Base-by-base conservation (phyloP, 2,329 filamentous ascomycete species). In the Xylariaceae sp. region DNA sequence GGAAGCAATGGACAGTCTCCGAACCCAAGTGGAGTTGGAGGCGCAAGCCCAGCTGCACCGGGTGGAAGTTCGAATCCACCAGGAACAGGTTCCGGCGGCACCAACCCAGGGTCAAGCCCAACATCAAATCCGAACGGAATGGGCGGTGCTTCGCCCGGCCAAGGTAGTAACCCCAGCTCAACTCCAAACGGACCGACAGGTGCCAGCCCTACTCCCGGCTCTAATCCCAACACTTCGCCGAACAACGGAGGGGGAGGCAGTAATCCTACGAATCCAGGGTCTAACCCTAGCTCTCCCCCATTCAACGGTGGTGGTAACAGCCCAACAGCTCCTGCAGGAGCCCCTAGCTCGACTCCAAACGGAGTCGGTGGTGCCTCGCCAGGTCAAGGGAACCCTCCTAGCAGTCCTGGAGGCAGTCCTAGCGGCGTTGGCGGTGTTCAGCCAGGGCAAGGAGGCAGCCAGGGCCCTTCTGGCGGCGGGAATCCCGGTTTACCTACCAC, bases 321-420 rank as follows among this genome's bases (percentile, higher is more conserved):
- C 16, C 41, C 32, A 5, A 20, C 46, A 16, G 29, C 29, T 3
- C 44, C 49, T 29, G 56, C 44, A 29, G 40, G 14, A 23, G 48
- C 40, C 43, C 12, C 43, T 23, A 20, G 26, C 40, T 40, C 47
- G 21, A 12, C 48, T 23, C 20, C 44, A 18, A 32, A 18, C 16
- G 44, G 51, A n/a, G 48, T 48, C 29, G 49, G 42, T 44, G 45
- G 51, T 41, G 20, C 12, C n/a, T 21, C 40, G 14, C 40, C 51
- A 26, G 20, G 44, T n/a, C 45, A 46, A 49, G 47, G 50, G 14
- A 21, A 2, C 37, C 48, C 51, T 29, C 60, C 62, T 18, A 40
- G 43, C 18, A 50, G 60, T 16, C 26, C 29, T 32, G 57, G 57
- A n/a, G 60, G 52, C 51, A 47, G 42, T 19, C 32, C 48, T 32